Percentiles rank a stretch among this genome's conserved stretches.
Evolutionary conservation across 345 rosid genomes (phyloP).

Genomic region (Nephelium lappaceum): DNA sequence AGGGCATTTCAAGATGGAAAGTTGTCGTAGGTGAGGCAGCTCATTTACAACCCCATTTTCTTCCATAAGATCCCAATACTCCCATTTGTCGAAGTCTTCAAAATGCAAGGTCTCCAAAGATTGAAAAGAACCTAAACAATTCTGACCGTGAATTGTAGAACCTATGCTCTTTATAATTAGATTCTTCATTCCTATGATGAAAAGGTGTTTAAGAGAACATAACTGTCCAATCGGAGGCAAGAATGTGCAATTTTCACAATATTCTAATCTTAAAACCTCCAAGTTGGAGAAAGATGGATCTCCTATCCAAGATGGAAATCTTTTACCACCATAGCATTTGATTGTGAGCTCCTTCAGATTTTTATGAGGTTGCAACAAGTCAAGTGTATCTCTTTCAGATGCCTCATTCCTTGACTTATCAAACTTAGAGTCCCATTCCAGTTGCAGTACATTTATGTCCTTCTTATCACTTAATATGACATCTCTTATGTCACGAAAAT

Average conservation of each 20-base stretch:
- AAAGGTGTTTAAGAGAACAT: neutral
- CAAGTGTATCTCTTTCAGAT: neutral
- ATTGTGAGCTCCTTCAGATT: neutral
- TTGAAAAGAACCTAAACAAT: neutral
- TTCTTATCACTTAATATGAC: neutral
- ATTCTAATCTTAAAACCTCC: neutral
- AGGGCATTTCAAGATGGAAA: neutral
- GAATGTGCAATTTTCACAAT: neutral
- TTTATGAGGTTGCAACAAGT: neutral
- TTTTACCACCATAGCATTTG: neutral
- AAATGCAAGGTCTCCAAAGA: neutral
- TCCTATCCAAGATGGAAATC: neutral
- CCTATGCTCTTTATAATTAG: neutral
- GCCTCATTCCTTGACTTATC: neutral
- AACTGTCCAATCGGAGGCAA: neutral
- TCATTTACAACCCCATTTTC: neutral
- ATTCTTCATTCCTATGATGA: neutral
- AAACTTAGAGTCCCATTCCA: neutral
- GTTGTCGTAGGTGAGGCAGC: neutral
- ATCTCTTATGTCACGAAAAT: neutral
- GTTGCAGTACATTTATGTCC: neutral
- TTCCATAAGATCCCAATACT: neutral
- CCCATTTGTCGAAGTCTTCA: neutral
- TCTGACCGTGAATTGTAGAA: neutral
- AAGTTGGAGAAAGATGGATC: neutral